Conservation (phyloP, 306 rosid species). For the Lathyrus sativus region DNA sequence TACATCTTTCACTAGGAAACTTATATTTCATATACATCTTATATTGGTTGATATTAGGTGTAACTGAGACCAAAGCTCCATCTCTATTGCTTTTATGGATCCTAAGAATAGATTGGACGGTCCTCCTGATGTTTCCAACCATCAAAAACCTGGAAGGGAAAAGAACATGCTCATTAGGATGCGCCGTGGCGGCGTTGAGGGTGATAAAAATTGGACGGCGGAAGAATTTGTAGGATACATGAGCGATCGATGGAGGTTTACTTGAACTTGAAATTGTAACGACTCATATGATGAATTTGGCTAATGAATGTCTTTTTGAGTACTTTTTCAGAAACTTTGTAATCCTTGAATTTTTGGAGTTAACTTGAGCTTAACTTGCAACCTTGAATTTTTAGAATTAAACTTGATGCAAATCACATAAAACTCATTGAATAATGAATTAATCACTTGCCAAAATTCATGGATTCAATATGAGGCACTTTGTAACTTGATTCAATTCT, state of each 20-base stretch:
- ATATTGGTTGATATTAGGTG: slow-evolving; percentile 51
- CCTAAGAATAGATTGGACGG: slow-evolving; percentile 47
- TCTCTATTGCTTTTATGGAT: slow-evolving; percentile 46
- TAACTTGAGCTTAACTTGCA: too few relatives aligned
- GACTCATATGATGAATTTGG: too few relatives aligned
- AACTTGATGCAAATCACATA: too few relatives aligned
- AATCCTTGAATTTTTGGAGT: too few relatives aligned
- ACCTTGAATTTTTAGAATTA: too few relatives aligned
- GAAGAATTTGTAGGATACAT: neutral
- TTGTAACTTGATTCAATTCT: too few relatives aligned
- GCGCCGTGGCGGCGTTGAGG: neutral
- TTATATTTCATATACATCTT: slow-evolving; percentile 48
- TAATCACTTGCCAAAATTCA: too few relatives aligned
- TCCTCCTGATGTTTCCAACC: slow-evolving; percentile 56
- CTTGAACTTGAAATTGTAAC: neutral
- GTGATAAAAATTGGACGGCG: neutral
- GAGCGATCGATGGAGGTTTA: neutral
- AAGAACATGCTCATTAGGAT: slow-evolving; percentile 36
- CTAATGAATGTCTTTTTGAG: too few relatives aligned
- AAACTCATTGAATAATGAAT: too few relatives aligned
- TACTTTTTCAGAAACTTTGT: too few relatives aligned
- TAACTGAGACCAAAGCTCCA: slow-evolving; percentile 51
- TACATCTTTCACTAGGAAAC: slow-evolving; percentile 46
- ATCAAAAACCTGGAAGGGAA: slow-evolving; percentile 55
- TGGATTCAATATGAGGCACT: too few relatives aligned